These are phyloP conservation scores for Zhuliangozyma blackwelliae DNA, from an alignment of 1,139 yeast genomes.

Conservation along the genomic window DNA sequence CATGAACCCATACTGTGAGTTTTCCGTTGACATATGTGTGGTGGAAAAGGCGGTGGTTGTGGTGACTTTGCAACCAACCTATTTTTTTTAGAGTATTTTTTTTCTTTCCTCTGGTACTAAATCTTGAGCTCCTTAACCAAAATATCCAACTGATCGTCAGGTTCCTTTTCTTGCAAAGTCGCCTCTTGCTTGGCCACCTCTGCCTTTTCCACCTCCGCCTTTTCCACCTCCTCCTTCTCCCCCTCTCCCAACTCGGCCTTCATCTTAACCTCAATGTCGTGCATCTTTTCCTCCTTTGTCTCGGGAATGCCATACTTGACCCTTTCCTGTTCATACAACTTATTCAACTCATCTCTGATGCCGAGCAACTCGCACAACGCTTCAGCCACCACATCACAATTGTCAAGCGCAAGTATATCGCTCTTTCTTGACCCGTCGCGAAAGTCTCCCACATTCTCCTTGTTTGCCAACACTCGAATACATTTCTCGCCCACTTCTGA, in stretches of 20 bases:
- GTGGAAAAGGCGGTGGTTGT: too few species aligned
- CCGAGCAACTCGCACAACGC: slow-evolving; percentile 53
- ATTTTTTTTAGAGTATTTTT: too few species aligned
- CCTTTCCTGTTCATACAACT: slow-evolving; percentile 21
- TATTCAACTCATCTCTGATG: slow-evolving; percentile 54
- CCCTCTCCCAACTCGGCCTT: slow-evolving; percentile 5
- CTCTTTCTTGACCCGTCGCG: slow-evolving; percentile 40
- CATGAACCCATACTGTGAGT: slow-evolving; percentile 5
- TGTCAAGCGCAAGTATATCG: slow-evolving; percentile 58
- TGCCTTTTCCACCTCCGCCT: slow-evolving; percentile 2
- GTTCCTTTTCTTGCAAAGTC: not conserved
- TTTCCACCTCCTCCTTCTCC: slow-evolving; percentile 4
- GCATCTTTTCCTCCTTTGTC: slow-evolving; percentile 10
- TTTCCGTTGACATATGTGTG: not conserved
- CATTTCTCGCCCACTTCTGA: slow-evolving; percentile 48
- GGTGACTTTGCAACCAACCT: too few species aligned
- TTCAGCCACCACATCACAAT: slow-evolving; percentile 62
- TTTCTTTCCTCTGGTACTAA: not conserved
- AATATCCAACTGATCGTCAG: not conserved
- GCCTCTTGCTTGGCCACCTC: slow-evolving; percentile 3
- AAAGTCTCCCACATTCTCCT: slow-evolving; percentile 75
- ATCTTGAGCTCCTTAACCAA: slow-evolving; percentile 2
- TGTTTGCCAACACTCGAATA: slow-evolving; percentile 66
- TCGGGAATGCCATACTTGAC: slow-evolving; percentile 9
- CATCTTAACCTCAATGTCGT: slow-evolving; percentile 11